Evolutionary conservation across 495 filamentous ascomycete species (phyloP), one percentile per base, ranked within the genome.

Genomic region (Letharia columbiana): DNA sequence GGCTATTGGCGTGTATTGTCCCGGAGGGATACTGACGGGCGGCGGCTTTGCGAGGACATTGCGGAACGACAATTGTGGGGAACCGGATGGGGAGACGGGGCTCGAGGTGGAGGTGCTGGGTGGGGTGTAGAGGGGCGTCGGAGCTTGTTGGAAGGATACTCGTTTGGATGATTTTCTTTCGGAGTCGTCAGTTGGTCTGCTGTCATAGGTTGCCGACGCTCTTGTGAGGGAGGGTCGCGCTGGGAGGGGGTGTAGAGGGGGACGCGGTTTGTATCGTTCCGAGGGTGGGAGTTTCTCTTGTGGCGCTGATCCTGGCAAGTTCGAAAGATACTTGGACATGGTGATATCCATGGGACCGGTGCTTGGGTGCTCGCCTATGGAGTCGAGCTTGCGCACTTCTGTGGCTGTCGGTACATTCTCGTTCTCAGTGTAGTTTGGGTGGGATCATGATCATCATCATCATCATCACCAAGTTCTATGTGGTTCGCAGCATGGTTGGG

Each of bases 181-280:
- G 15, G 54, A 20, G 54, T 57, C 54, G 31, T 57, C 54, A 10
- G 6, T 57, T 20, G 33, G 7, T 57, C 54, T 57, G 54, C 54
- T n/a, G 33, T 57, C 54, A 33, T 57, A 37, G 54, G 31, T 57
- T 20, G 33, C 54, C 6, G 17, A 37, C 31, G 54, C 31, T 57
- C 54, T 57, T 57, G 54, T 57, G 15, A 57, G 33, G 7, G 54
- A 57, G 13, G 54, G 54, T 3, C 54, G 31, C n/a, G 54, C 7
- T 10, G 54, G 54, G 33, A 57, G 28, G 15, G 5, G 15, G 33
- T 37, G 9, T 2, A 23, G 17, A n/a, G 33, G 6, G 33, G 6
- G 33, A 15, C 33, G 54, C 31, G 54, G 54, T 57, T 57, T 57
- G 33, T 57, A 57, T 57, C 33, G 31, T 39, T 57, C 54, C 15